Evolutionary conservation across 2,329 filamentous ascomycete species (phyloP), one percentile per base, ranked within the genome.

Genomic region (Hypoxylon sp.): DNA sequence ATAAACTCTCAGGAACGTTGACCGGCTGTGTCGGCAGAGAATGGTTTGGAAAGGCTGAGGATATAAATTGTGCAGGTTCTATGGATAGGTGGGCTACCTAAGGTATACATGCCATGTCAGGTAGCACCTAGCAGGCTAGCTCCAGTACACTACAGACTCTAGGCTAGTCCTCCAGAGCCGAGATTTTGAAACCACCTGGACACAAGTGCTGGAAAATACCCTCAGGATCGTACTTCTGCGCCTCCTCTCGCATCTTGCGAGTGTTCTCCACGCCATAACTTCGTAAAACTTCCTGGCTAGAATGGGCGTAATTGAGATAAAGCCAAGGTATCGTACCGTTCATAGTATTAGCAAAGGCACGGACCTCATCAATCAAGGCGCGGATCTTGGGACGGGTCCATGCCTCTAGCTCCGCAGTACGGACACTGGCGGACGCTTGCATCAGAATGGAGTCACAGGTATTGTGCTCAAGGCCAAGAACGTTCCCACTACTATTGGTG

Each of bases 351-450:
- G 41, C 11, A 47, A 67, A 52, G 59, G 53, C 10, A 65, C 64
- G 48, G 59, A 78, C 64, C 2, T 74, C 71, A 56, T 77, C 52
- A 59, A 77, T 28, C 11, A 78, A 79, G 1, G 69, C 67, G 34
- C 72, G 71, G 5, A 81, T 70, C 1, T 77, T 69, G 56, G 78
- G 78, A 56, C 76, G 72, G 0, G 79, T 77, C 0, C 74, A 72
- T 2, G 67, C 56, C 64, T 77, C 75, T 1, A 71, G 65, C 44
- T 80, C 74, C 1, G 74, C 76, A 13, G 75, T 76, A 59, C 74
- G 68, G 47, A 76, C 66, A 11, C 72, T 74, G 44, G 73, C 69
- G 0, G 71, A 72, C 1, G 74, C 54, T 1, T 78, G 73, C 46
- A 78, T 75, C 69, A 77, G 69, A 22, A 77, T 72, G 2, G 72